These are phyloP conservation scores for Aureobasidium sp. DNA, from an alignment of 2,329 filamentous ascomycete genomes.

Conservation along the genomic window DNA sequence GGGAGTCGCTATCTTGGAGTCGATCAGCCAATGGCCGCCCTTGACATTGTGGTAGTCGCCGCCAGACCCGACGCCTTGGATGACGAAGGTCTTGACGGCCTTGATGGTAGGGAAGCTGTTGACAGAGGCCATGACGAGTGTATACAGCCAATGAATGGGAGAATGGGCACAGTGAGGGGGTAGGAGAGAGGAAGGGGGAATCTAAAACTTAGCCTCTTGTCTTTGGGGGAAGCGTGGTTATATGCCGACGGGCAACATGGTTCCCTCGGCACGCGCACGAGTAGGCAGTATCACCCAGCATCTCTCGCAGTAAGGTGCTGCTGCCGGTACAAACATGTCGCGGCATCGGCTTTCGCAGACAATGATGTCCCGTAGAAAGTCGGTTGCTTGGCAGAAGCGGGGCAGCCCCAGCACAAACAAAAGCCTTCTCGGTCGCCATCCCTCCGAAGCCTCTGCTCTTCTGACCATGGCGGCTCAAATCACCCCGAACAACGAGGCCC, in stretches of 20 bases:
- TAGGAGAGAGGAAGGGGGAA: constrained; percentile 1
- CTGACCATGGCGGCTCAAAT: constrained; percentile 12
- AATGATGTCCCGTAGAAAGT: constrained; percentile 2
- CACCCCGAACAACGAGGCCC: constrained; percentile 10
- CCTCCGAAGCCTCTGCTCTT: constrained; percentile 3
- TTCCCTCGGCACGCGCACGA: not conserved
- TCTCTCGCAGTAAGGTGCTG: not conserved
- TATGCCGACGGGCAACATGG: not conserved
- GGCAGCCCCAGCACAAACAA: not conserved
- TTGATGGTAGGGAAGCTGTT: constrained; percentile 66
- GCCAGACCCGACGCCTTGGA: constrained; percentile 55
- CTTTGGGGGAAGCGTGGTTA: not conserved
- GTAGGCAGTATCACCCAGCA: not conserved
- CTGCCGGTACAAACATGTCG: constrained; percentile 12
- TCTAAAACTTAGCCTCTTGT: not conserved
- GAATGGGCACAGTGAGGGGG: constrained; percentile 10
- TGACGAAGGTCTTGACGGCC: constrained; percentile 63
- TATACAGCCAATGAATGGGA: not conserved
- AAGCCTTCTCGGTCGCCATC: constrained; percentile 11
- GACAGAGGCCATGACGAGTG: constrained; percentile 28
- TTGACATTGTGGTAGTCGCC: constrained; percentile 92
- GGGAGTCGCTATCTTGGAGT: constrained; percentile 84
- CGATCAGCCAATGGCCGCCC: constrained; percentile 67
- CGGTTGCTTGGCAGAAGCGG: not conserved
- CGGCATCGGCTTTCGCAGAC: constrained; percentile 5